Conservation (phyloP, 768 basidiomycete species). For the Tephrocybe sp. region DNA sequence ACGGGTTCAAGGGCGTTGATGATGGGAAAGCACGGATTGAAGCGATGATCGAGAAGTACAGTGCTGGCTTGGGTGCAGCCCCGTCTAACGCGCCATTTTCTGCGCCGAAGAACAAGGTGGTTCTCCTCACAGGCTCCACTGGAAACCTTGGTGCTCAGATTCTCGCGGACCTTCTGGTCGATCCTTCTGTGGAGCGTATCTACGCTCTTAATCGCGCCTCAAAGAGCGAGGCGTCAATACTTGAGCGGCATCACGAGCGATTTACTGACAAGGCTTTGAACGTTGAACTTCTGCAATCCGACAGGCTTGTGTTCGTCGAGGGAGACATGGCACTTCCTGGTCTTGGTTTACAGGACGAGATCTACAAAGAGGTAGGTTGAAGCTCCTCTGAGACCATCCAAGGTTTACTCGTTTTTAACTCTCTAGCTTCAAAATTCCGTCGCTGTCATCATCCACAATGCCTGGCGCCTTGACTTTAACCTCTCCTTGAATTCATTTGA, state of each 20-base stretch:
- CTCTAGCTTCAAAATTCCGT: slow-evolving; percentile 31
- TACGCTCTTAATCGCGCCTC: slow-evolving; percentile 21
- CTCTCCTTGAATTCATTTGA: slow-evolving; percentile 51
- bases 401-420: neutral
- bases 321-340: slow-evolving; percentile 26
- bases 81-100: neutral
- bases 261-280: slow-evolving; percentile 30
- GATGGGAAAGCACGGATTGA: slow-evolving; percentile 15
- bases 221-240: slow-evolving; percentile 5
- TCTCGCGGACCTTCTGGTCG: slow-evolving; percentile 13
- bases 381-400: neutral
- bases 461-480: slow-evolving; percentile 48
- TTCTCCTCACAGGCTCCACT: slow-evolving; percentile 21
- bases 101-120: neutral
- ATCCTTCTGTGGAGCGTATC: slow-evolving; percentile 12
- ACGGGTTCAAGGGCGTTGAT: neutral
- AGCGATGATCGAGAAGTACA: slow-evolving; percentile 41
- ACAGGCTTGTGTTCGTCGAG: slow-evolving; percentile 34
- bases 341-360: slow-evolving; percentile 27
- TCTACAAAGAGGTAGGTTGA: slow-evolving; percentile 25
- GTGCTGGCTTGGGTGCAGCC: slow-evolving; percentile 10
- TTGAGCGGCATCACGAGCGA: slow-evolving; percentile 17
- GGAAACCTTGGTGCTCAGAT: slow-evolving; percentile 22
- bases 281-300: slow-evolving; percentile 21
- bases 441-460: slow-evolving; percentile 39